Evolutionary conservation across 2,329 filamentous ascomycete species (phyloP), one percentile per base, ranked within the genome.

Genomic region (Fusarium agapanthi): DNA sequence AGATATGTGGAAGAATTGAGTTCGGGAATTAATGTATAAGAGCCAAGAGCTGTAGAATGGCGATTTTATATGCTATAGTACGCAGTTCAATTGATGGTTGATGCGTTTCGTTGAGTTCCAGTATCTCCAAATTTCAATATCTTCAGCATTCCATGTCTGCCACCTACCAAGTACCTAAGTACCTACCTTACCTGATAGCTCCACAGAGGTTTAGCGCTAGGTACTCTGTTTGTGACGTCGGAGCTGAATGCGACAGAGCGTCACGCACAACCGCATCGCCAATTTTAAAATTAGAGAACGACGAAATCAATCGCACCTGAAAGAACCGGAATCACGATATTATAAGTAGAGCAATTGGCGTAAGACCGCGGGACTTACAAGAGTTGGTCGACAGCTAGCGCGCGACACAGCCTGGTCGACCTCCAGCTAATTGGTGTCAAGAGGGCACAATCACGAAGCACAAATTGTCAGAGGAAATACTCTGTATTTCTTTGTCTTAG

Each of bases 401-500:
- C 20, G 30, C 37, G 20, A 61, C 28, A 28, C 18, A 24, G 37
- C 54, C 45, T 62, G 44, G 53, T 30, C 62, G 13, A 28, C 16
- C 37, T 30, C 28, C 14, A 45, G 40, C 41, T 63, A 34, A 47
- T 41, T 24, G 9, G 53, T 35, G 38, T 62, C 51, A 74, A 60
- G 37, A 58, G 53, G 56, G 63, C 54, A 71, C 30, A 62, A 34
- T 40, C 54, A 63, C 58, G 34, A 28, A 57, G 48, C 51, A 67
- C 48, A 60, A 57, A 55, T 54, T 38, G 16, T 45, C 74, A 71
- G 48, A 67, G 67, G 59, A 51, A 51, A 74, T 72, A 65, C 72
- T 74, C 77, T 77, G 60, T 47, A 72, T 71, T 76, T 71, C 43
- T 70, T 80, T 79, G 72, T 79, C 73, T 73, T 74, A 68, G 44